phyloP scores from a whole-genome alignment of 306 rosid species.

The Erythrophleum fordii region DNA sequence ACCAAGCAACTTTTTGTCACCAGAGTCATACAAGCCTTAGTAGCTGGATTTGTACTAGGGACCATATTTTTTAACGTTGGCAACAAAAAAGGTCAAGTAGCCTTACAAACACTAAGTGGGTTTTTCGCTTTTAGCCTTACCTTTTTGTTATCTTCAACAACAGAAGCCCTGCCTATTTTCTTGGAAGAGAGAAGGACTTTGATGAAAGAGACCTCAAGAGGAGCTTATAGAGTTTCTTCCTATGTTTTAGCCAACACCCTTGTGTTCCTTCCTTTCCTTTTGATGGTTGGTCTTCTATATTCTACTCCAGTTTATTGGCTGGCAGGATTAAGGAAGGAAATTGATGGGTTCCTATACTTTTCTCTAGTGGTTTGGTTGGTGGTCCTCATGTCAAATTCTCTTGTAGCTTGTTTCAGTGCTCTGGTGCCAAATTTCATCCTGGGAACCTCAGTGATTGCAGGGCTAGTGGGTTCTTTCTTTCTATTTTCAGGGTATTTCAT shows the following conservation, averaged over 20 bases:
- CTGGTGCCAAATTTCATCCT: slow-evolving; percentile 93
- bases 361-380: slow-evolving; percentile 77
- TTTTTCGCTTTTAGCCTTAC: slow-evolving; percentile 79
- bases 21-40: slow-evolving; percentile 68
- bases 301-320: slow-evolving; percentile 78
- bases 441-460: slow-evolving; percentile 85
- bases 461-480: slow-evolving; percentile 96
- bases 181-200: slow-evolving; percentile 70
- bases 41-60: slow-evolving; percentile 70
- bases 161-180: slow-evolving; percentile 83
- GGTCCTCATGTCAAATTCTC: slow-evolving; percentile 78
- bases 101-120: slow-evolving; percentile 62
- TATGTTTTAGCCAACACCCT: slow-evolving; percentile 69
- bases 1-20: slow-evolving; percentile 76
- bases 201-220: slow-evolving; percentile 79
- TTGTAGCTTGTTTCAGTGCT: slow-evolving; percentile 93
- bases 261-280: slow-evolving; percentile 68
- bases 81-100: slow-evolving; percentile 41
- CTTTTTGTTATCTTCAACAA: slow-evolving; percentile 73
- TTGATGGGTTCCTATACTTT: slow-evolving; percentile 71
- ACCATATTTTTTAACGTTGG: slow-evolving; percentile 70
- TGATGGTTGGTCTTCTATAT: slow-evolving; percentile 62
- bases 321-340: slow-evolving; percentile 65
- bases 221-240: slow-evolving; percentile 81
- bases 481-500: slow-evolving; percentile 95